These are phyloP conservation scores for Acrasis kona DNA, from an alignment of 78 protist species.

Conservation along the genomic window DNA sequence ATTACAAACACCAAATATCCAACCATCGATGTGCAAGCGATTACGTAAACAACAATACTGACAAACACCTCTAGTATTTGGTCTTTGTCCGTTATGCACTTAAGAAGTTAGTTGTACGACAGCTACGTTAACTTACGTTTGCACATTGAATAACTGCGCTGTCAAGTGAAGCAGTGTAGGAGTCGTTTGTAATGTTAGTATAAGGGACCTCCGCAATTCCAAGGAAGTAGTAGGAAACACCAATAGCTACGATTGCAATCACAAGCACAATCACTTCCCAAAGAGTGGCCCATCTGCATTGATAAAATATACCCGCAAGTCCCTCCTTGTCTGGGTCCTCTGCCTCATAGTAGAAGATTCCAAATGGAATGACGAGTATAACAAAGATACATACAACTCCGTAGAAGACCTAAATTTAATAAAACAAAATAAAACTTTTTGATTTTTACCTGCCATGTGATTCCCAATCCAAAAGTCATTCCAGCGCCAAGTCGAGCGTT, in stretches of 20 bases:
- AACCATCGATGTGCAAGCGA: background rate
- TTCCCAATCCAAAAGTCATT: background rate
- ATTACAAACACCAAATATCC: background rate
- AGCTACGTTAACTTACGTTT: too few relatives aligned
- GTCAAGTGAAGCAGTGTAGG: too few relatives aligned
- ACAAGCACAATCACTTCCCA: too few relatives aligned
- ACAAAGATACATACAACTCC: constrained; percentile 17
- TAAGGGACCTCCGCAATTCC: background rate
- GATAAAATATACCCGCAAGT: too few relatives aligned
- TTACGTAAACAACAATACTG: background rate
- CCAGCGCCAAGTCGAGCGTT: background rate
- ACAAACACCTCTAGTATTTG: too few relatives aligned
- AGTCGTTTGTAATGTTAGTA: too few relatives aligned
- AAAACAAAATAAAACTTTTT: too few relatives aligned
- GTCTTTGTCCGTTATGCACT: too few relatives aligned
- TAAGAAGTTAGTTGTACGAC: too few relatives aligned
- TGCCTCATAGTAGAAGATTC: constrained; percentile 71
- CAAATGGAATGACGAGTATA: constrained; percentile 66
- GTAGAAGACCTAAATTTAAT: background rate
- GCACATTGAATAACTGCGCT: too few relatives aligned
- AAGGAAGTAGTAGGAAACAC: background rate
- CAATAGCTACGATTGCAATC: background rate
- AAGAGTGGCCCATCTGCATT: too few relatives aligned
- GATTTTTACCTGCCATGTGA: background rate
- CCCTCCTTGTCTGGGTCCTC: constrained; percentile 49